A percentile compares a stretch with the other conserved stretches of the same genome.
Evolutionary conservation across 371 early-diverging fungal species (phyloP).

Genomic region (Lichtheimia corymbifera): DNA sequence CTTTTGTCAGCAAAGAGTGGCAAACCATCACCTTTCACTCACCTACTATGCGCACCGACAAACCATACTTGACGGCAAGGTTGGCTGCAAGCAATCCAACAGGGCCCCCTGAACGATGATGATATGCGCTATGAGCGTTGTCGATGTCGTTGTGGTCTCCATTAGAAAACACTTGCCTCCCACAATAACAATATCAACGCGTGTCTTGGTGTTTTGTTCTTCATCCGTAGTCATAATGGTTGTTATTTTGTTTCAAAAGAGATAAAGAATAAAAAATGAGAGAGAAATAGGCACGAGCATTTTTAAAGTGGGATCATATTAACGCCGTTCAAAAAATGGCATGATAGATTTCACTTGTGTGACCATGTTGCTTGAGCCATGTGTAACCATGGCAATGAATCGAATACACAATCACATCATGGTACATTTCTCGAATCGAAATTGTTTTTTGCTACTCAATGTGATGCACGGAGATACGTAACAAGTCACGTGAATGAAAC

Average conservation of each 20-base stretch:
- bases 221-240: neutral
- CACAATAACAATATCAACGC: constrained; percentile 36
- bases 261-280: neutral
- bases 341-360: constrained; percentile 2
- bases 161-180: constrained; percentile 8
- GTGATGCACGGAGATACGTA: too few species aligned
- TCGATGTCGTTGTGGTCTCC: neutral
- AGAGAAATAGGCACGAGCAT: neutral
- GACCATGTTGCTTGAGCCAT: too few species aligned
- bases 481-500: too few species aligned
- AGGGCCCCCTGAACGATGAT: constrained; percentile 34
- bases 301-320: constrained; percentile 4
- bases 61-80: constrained; percentile 30
- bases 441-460: too few species aligned
- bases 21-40: neutral
- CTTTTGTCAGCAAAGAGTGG: neutral
- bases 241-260: neutral
- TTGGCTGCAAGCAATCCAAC: constrained; percentile 42
- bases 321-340: constrained; percentile 1
- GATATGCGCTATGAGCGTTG: neutral
- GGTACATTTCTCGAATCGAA: too few species aligned
- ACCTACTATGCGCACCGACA: constrained; percentile 38
- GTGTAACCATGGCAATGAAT: too few species aligned
- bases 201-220: neutral
- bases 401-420: too few species aligned